phyloP scores from a whole-genome alignment of 176 grass and related monocot genomes.

The Oryza coarctata region DNA sequence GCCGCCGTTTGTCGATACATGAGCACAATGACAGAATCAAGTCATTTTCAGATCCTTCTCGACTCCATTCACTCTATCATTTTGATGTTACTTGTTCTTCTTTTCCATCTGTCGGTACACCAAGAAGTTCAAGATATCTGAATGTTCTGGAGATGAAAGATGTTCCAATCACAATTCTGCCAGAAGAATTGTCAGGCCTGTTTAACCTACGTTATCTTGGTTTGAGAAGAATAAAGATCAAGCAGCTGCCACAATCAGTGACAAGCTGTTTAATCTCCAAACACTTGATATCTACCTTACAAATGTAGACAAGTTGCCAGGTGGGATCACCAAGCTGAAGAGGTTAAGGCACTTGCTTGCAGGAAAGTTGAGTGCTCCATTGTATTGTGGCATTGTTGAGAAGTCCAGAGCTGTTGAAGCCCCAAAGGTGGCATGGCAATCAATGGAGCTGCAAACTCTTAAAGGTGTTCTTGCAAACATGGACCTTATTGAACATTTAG shows the following conservation, averaged over 20 bases:
- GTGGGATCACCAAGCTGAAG: constrained; percentile 35
- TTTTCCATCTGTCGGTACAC: neutral
- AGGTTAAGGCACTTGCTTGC: constrained; percentile 34
- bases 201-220: constrained; percentile 36
- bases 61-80: constrained; percentile 30
- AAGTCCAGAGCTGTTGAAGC: constrained; percentile 20
- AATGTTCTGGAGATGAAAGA: constrained; percentile 8
- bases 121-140: constrained; percentile 8
- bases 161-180: constrained; percentile 12
- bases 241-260: constrained; percentile 13
- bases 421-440: neutral
- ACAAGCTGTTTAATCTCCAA: constrained; percentile 39
- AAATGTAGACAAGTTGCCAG: constrained; percentile 31
- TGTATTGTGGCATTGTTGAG: neutral
- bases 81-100: constrained; percentile 18
- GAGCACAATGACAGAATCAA: constrained; percentile 23
- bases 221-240: constrained; percentile 37
- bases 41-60: constrained; percentile 2
- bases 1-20: neutral
- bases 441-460: constrained; percentile 21
- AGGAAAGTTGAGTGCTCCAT: constrained; percentile 12
- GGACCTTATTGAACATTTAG: neutral
- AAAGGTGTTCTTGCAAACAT: constrained; percentile 16
- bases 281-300: constrained; percentile 32
- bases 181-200: constrained; percentile 25